phyloP scores from a whole-genome alignment of 73 alveolate species.

The Paramecium tetraurelia region DNA sequence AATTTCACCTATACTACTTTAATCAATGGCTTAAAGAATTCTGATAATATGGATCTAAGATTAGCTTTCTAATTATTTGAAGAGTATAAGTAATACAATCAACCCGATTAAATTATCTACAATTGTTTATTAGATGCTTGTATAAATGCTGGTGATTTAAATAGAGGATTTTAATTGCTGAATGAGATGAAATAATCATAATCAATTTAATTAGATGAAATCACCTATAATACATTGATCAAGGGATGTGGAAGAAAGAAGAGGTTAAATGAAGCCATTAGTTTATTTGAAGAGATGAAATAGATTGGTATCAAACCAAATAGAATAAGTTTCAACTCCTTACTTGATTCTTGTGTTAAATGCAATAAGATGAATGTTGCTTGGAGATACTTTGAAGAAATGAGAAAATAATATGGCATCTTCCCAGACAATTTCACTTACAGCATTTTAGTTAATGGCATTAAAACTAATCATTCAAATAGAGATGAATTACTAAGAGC shows the following conservation, averaged over 20 bases:
- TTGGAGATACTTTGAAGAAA: conserved; percentile 66
- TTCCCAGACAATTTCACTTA: conserved; percentile 68
- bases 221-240: conserved; percentile 89
- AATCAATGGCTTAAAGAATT: conserved; percentile 83
- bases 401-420: conserved; percentile 52
- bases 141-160: conserved; percentile 69
- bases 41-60: conserved; percentile 14
- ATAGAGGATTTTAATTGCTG: conserved; percentile 63
- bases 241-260: conserved; percentile 83
- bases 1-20: conserved; percentile 91
- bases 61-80: conserved; percentile 43
- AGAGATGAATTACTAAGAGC: conserved; percentile 81
- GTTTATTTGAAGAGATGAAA: conserved; percentile 40
- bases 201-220: conserved; percentile 81
- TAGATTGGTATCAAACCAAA: conserved; percentile 34
- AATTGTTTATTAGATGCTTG: conserved; percentile 96
- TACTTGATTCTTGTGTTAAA: conserved; percentile 68
- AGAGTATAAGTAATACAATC: conserved; percentile 19
- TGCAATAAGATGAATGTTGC: conserved; percentile 55
- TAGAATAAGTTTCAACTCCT: conserved; percentile 65
- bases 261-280: conserved; percentile 38
- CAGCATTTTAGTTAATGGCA: conserved; percentile 68
- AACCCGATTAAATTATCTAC: conserved; percentile 93
- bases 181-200: conserved; percentile 48
- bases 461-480: conserved; percentile 57